phyloP scores from a whole-genome alignment of 352 stramenopile genomes.

The Phytophthora litchii region DNA sequence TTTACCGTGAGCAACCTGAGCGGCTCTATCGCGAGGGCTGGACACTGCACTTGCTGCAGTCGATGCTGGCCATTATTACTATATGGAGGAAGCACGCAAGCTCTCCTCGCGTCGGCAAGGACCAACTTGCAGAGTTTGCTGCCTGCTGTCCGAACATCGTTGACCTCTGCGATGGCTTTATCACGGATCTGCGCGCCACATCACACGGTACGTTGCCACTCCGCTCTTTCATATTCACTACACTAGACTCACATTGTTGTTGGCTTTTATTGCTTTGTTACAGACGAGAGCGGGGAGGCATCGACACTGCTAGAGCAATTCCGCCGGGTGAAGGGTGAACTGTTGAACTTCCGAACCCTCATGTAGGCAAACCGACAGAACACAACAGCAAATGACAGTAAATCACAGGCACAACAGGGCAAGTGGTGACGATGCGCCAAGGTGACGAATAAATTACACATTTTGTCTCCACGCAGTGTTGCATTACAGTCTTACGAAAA shows the following conservation, averaged over 20 bases:
- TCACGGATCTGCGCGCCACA: conserved; percentile 81
- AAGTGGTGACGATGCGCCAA: conserved; percentile 13
- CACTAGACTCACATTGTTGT: conserved; percentile 13
- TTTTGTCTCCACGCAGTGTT: conserved; percentile 36
- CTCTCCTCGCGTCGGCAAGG: conserved; percentile 67
- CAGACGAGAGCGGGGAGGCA: conserved; percentile 69
- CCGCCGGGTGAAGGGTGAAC: conserved; percentile 71
- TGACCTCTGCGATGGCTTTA: conserved; percentile 78
- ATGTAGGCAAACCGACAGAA: conserved; percentile 49
- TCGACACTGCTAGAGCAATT: conserved; percentile 72
- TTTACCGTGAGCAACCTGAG: conserved; percentile 77
- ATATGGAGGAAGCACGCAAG: conserved; percentile 87
- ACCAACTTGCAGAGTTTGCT: conserved; percentile 75
- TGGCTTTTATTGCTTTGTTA: conserved; percentile 15
- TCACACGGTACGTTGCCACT: conserved; percentile 58
- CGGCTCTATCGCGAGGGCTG: conserved; percentile 79
- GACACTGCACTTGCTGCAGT: conserved; percentile 80
- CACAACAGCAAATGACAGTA: conserved; percentile 18
- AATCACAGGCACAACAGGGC: conserved; percentile 10
- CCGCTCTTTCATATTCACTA: conserved; percentile 4
- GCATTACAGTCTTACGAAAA: conserved; percentile 36
- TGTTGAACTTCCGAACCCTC: conserved; percentile 74
- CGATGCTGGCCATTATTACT: conserved; percentile 74
- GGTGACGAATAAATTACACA: conserved; percentile 64
- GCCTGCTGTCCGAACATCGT: conserved; percentile 80